These are phyloP conservation scores for Phytophthora pinifolia DNA, from an alignment of 352 stramenopile species.

Conservation along the genomic window DNA sequence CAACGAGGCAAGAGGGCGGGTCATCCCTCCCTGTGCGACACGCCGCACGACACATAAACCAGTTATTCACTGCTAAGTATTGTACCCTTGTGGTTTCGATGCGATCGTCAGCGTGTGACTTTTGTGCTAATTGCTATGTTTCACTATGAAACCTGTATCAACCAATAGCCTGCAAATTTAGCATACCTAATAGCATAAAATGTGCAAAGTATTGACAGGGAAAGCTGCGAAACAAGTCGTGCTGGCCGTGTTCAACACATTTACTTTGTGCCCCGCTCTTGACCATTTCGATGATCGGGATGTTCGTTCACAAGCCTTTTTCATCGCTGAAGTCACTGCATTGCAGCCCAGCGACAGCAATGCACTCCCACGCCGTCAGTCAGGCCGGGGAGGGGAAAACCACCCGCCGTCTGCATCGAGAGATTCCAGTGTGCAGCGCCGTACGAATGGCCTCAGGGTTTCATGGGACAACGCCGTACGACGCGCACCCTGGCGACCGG, in stretches of 20 bases:
- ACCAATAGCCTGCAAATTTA: neutral
- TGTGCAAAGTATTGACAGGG: neutral
- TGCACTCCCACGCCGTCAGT: neutral
- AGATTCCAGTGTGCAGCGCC: slow-evolving; percentile 15
- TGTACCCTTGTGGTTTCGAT: neutral
- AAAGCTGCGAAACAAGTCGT: too few relatives aligned
- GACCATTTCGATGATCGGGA: neutral
- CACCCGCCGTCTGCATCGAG: slow-evolving; percentile 4
- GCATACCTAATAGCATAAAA: neutral
- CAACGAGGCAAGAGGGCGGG: neutral
- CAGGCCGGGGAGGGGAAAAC: slow-evolving; percentile 13
- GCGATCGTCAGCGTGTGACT: neutral
- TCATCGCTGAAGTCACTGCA: neutral
- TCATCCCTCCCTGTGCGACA: slow-evolving; percentile 17
- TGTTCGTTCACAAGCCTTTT: too few relatives aligned
- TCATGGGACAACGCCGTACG: slow-evolving; percentile 15
- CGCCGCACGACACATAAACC: neutral
- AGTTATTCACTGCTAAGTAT: neutral
- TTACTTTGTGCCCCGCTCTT: neutral
- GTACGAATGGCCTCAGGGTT: slow-evolving; percentile 21
- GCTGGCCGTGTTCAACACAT: neutral
- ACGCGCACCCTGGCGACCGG: neutral
- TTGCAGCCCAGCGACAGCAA: neutral
- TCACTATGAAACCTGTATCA: neutral
- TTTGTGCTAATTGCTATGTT: too few relatives aligned